phyloP scores from a whole-genome alignment of 169 alveolate species.

The Eimeria falciformis region DNA sequence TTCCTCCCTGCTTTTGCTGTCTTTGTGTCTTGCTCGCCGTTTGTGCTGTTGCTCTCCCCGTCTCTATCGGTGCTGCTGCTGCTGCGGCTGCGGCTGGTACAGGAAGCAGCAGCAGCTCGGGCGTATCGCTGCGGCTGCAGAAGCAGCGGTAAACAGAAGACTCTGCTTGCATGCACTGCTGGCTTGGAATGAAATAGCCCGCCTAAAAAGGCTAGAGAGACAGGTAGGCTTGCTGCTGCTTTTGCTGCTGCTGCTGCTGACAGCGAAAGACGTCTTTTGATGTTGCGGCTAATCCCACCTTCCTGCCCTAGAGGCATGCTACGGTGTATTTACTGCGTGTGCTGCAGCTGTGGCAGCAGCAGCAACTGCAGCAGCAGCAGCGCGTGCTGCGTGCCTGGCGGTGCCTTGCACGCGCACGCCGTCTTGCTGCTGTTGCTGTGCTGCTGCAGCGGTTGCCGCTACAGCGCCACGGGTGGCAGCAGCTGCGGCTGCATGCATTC shows the following conservation, averaged over 20 bases:
- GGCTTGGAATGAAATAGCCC: neutral
- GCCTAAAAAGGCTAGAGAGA: neutral
- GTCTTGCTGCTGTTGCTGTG: neutral
- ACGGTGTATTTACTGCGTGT: neutral
- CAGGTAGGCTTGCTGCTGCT: neutral
- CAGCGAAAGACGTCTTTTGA: neutral
- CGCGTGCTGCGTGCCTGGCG: conserved; percentile 4
- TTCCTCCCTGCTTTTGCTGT: neutral
- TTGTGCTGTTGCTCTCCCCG: neutral
- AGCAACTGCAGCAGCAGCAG: neutral
- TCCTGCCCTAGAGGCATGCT: neutral
- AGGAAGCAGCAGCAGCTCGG: neutral
- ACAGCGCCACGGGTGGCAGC: conserved; percentile 12
- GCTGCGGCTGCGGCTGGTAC: neutral
- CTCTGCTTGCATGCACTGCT: neutral
- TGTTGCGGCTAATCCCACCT: neutral
- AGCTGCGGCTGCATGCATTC: conserved; percentile 12
- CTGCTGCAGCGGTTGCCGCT: conserved; percentile 27
- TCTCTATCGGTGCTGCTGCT: neutral
- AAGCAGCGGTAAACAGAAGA: neutral
- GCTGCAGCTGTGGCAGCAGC: neutral
- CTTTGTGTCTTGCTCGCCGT: neutral
- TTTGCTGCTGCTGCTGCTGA: neutral
- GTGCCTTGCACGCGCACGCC: conserved; percentile 1
- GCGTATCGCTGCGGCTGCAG: neutral